A percentile compares a stretch with the other conserved stretches of the same genome.
phyloP scores from a whole-genome alignment of 805 yeast genomes.

The Wickerhamiella cacticola region DNA sequence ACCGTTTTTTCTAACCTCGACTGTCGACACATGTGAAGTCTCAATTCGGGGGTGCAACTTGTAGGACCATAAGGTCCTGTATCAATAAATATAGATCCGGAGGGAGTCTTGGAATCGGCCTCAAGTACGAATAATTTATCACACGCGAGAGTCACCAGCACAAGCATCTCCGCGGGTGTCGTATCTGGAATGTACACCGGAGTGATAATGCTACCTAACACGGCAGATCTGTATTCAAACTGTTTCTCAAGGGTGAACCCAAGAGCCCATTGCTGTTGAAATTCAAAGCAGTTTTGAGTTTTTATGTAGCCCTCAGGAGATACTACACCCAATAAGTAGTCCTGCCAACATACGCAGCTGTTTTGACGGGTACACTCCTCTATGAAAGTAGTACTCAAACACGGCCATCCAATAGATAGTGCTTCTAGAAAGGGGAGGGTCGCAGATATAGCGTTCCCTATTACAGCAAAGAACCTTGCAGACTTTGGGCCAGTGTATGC shows the following conservation, averaged over 20 bases:
- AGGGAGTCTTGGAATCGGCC: conserved; percentile 11
- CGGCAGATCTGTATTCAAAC: conserved; percentile 20
- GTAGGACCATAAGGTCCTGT: conserved; percentile 10
- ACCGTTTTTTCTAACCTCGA: conserved; percentile 16
- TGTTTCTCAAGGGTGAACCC: conserved; percentile 21
- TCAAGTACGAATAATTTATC: conserved; percentile 13
- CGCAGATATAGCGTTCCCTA: conserved; percentile 33
- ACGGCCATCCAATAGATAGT: conserved; percentile 78
- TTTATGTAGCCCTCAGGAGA: conserved; percentile 36
- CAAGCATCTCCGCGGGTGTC: not conserved
- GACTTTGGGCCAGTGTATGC: conserved; percentile 10
- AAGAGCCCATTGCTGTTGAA: conserved; percentile 19
- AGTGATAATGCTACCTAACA: conserved; percentile 15
- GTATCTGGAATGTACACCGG: conserved; percentile 19
- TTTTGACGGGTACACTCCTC: conserved; percentile 35
- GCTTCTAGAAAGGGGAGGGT: conserved; percentile 69
- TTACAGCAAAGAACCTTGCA: conserved; percentile 49
- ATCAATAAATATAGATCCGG: conserved; percentile 20
- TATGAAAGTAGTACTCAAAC: conserved; percentile 48
- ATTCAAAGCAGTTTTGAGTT: conserved; percentile 23
- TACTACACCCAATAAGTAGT: conserved; percentile 64
- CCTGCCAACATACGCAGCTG: conserved; percentile 33
- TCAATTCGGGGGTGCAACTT: conserved; percentile 9
- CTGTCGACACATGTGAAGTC: conserved; percentile 14
- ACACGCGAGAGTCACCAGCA: conserved; percentile 15